Percentiles rank a stretch among this genome's conserved stretches.
phyloP scores from a whole-genome alignment of 2,329 filamentous ascomycete genomes.

The Dothiorella sarmentorum region DNA sequence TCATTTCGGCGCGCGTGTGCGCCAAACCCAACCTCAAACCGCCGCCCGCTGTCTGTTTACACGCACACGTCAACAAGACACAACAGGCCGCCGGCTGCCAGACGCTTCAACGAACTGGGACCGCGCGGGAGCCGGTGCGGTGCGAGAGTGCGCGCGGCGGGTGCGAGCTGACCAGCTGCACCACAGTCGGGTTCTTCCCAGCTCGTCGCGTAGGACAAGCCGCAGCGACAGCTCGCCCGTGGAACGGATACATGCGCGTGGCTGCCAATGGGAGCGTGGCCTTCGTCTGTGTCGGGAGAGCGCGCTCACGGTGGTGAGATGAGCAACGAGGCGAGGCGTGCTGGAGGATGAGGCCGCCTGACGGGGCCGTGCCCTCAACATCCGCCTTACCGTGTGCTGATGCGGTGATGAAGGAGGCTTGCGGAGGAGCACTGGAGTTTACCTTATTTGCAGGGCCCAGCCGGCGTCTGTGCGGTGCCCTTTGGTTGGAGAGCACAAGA shows the following conservation, averaged over 20 bases:
- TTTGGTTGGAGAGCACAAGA: no score
- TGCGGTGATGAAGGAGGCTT: slow-evolving; percentile 10
- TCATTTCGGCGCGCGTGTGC: background rate
- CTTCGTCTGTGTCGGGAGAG: background rate
- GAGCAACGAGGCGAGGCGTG: background rate
- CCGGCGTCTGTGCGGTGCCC: background rate
- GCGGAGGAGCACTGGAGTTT: background rate
- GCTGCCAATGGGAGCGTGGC: slow-evolving; percentile 7
- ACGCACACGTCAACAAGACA: slow-evolving; percentile 13
- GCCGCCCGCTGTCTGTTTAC: slow-evolving; percentile 11
- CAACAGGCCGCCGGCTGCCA: background rate
- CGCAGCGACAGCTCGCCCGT: background rate
- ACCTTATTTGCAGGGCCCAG: background rate
- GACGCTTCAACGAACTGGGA: background rate
- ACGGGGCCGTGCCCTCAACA: no score
- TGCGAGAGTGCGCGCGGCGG: slow-evolving; percentile 1
- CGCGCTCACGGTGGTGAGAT: background rate
- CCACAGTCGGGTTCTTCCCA: slow-evolving; percentile 10
- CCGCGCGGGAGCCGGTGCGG: background rate
- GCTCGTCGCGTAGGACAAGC: slow-evolving; percentile 3
- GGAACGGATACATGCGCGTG: slow-evolving; percentile 7
- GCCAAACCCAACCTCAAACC: slow-evolving; percentile 12
- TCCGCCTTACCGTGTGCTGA: no score
- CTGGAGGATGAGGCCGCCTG: background rate
- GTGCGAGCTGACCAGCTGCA: slow-evolving; percentile 9